Evolutionary conservation across 345 rosid genomes (phyloP).

Genomic region (Melaleuca alternifolia): DNA sequence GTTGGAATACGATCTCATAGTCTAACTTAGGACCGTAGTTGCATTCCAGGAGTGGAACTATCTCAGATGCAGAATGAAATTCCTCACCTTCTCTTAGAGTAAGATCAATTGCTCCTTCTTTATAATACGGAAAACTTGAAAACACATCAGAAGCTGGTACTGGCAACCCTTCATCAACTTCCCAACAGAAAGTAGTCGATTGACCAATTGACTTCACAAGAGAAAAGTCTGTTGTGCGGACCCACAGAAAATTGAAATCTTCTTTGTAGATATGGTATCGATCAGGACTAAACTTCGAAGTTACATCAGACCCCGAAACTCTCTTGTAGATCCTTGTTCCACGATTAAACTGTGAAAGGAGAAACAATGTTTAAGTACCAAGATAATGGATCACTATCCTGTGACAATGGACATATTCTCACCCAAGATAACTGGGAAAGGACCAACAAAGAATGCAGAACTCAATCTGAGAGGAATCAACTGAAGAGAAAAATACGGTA

Average conservation of each 20-base stretch:
- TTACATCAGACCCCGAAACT: conserved; percentile 51
- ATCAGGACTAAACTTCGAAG: conserved; percentile 39
- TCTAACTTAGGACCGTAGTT: conserved; percentile 27
- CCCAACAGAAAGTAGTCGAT: conserved; percentile 60
- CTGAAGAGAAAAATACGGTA: not conserved
- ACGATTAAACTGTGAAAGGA: conserved; percentile 44
- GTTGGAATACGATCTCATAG: conserved; percentile 71
- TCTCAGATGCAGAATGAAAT: conserved; percentile 33
- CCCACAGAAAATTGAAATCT: conserved; percentile 74
- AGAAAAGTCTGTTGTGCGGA: conserved; percentile 77
- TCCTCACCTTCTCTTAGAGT: conserved; percentile 28
- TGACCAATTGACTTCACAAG: conserved; percentile 50
- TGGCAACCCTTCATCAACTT: conserved; percentile 24
- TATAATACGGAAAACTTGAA: conserved; percentile 44
- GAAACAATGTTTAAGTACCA: not conserved
- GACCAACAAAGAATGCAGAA: not conserved
- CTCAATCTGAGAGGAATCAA: not conserved
- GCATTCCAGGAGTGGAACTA: conserved; percentile 53
- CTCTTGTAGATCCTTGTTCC: conserved; percentile 60
- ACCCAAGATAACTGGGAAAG: not conserved
- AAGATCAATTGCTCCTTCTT: conserved; percentile 22
- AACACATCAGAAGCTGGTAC: conserved; percentile 28
- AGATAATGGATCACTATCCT: not conserved
- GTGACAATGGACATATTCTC: not conserved
- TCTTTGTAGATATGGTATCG: conserved; percentile 75